A percentile compares a stretch with the other conserved stretches of the same genome.
phyloP scores from a whole-genome alignment of 345 rosid species.

The Hypericum androsaemum region DNA sequence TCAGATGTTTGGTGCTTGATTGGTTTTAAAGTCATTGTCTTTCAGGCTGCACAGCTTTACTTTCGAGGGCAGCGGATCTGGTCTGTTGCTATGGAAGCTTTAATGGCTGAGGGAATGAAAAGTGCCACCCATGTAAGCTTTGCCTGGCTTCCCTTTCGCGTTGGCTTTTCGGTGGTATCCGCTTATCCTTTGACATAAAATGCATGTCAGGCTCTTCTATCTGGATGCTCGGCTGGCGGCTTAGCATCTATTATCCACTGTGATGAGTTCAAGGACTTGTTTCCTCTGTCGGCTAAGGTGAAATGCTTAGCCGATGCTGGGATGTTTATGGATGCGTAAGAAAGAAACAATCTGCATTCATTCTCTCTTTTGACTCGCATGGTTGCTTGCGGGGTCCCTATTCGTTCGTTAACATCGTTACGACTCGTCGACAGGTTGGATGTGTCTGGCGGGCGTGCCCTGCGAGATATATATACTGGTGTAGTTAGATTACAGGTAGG shows the following conservation, averaged over 20 bases:
- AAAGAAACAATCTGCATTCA: neutral
- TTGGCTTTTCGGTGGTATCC: neutral
- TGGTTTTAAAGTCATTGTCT: neutral
- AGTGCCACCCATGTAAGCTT: constrained; percentile 15
- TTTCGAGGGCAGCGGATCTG: constrained; percentile 26
- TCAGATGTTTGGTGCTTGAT: neutral
- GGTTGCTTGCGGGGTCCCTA: neutral
- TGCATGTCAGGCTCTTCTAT: constrained; percentile 22
- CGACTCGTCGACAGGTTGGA: constrained; percentile 11
- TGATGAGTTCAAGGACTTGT: constrained; percentile 19
- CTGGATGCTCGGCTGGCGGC: constrained; percentile 32
- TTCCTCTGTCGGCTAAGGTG: constrained; percentile 20
- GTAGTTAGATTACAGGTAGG: constrained; percentile 23
- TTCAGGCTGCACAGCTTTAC: constrained; percentile 19
- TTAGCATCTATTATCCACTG: constrained; percentile 24
- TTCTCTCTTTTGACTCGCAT: neutral
- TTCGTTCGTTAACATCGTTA: neutral
- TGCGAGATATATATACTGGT: constrained; percentile 18
- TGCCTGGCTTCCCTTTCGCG: neutral
- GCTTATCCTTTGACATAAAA: neutral
- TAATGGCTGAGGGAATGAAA: constrained; percentile 22
- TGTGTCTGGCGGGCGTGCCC: constrained; percentile 19
- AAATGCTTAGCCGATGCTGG: constrained; percentile 32
- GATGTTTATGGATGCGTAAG: constrained; percentile 24
- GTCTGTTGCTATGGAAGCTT: constrained; percentile 20